phyloP scores from a whole-genome alignment of 208 protist species.

The Crithidia acanthocephali region DNA sequence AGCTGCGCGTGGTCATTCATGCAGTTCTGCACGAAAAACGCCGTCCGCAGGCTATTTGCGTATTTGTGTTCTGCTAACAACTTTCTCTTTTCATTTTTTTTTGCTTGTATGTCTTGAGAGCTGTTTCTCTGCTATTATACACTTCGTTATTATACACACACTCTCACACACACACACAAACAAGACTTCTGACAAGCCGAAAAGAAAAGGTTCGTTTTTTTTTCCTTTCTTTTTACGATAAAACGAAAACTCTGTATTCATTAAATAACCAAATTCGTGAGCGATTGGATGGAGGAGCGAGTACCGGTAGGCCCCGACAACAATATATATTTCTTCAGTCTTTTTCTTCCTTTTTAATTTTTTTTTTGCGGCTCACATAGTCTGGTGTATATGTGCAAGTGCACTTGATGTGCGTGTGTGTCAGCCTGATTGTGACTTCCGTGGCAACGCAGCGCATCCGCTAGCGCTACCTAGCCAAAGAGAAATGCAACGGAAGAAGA shows the following conservation, averaged over 20 bases:
- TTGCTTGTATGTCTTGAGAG: too few relatives aligned
- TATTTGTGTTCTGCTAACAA: neutral
- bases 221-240: neutral
- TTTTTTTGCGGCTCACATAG: neutral
- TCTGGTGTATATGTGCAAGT: neutral
- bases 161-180: too few relatives aligned
- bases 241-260: neutral
- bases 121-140: too few relatives aligned
- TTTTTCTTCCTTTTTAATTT: neutral
- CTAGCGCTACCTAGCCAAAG: neutral
- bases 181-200: too few relatives aligned
- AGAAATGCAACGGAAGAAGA: neutral
- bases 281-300: neutral
- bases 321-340: neutral
- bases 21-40: too few relatives aligned
- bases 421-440: too few relatives aligned
- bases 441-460: neutral
- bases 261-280: neutral
- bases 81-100: too few relatives aligned
- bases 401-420: neutral
- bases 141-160: too few relatives aligned
- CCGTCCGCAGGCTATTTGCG: too few relatives aligned
- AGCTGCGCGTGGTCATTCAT: neutral
- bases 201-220: neutral
- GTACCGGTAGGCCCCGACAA: neutral